Conservation (phyloP, 1,284 basidiomycete genomes). For the Acaromyces ingoldii region DNA sequence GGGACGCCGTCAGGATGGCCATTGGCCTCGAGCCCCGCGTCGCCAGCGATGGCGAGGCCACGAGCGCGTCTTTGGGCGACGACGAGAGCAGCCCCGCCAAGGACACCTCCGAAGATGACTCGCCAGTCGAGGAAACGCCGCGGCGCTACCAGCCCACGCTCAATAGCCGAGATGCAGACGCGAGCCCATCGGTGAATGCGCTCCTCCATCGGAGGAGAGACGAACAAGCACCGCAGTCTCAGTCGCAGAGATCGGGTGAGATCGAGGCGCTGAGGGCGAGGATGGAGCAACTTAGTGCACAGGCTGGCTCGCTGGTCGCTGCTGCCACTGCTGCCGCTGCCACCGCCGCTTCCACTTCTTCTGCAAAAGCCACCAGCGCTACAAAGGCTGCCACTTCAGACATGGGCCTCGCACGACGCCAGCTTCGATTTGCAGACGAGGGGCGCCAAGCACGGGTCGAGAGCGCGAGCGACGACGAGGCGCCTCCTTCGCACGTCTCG, state of each 20-base stretch:
- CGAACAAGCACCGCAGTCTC: neutral
- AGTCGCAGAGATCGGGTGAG: no score
- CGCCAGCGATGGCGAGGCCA: slow-evolving; percentile 2
- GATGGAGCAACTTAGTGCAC: neutral
- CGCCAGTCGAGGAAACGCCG: slow-evolving; percentile 3
- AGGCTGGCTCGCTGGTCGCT: neutral
- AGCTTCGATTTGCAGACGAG: neutral
- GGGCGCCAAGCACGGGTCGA: neutral
- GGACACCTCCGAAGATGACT: slow-evolving; percentile 8
- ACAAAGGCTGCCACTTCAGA: neutral
- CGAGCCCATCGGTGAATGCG: slow-evolving; percentile 1
- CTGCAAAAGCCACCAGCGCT: neutral
- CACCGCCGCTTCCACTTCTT: neutral
- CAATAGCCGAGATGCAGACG: neutral
- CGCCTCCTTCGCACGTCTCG: neutral
- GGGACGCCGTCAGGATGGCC: slow-evolving; percentile 41
- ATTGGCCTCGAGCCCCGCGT: slow-evolving; percentile 40
- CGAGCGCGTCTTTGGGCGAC: slow-evolving; percentile 4
- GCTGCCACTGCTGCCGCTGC: neutral
- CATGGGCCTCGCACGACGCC: no score
- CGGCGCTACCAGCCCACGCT: neutral
- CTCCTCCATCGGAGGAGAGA: neutral
- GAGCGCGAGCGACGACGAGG: slow-evolving; percentile 3
- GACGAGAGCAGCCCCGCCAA: slow-evolving; percentile 12
- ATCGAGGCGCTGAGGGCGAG: neutral